A percentile compares a stretch with the other conserved stretches of the same genome.
These are phyloP conservation scores for Fusarium sp. DNA, from an alignment of 2,329 filamentous ascomycete species.

Conservation along the genomic window DNA sequence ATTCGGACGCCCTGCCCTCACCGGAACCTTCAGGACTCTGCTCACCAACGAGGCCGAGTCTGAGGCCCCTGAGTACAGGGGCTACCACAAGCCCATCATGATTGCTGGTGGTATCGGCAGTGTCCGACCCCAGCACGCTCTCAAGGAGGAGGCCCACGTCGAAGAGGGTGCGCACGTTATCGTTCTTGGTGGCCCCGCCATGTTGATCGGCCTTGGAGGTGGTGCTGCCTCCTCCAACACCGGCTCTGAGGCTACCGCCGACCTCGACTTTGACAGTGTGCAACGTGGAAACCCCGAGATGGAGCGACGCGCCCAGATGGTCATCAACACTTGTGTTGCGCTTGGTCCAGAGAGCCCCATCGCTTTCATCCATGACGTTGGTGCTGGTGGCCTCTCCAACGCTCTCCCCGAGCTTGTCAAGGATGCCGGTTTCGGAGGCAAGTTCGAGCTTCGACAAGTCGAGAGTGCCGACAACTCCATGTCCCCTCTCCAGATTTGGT, in stretches of 20 bases:
- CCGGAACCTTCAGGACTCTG: conserved; percentile 92
- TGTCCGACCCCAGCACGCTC: conserved; percentile 87
- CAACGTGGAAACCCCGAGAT: conserved; percentile 98
- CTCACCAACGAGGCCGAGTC: conserved; percentile 68
- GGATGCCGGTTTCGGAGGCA: conserved; percentile 89
- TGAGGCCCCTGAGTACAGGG: conserved; percentile 74
- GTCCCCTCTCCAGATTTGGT: conserved; percentile 95
- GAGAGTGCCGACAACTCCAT: conserved; percentile 91
- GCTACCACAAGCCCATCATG: conserved; percentile 99
- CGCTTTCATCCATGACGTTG: conserved; percentile 96
- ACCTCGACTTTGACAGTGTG: conserved; percentile 96
- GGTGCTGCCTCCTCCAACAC: conserved; percentile 93
- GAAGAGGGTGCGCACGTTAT: conserved; percentile 89
- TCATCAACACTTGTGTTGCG: conserved; percentile 92
- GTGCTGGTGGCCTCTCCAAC: conserved; percentile 81
- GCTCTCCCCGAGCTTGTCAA: conserved; percentile 85
- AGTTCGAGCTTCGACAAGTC: conserved; percentile 93
- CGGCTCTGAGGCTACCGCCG: conserved; percentile 87
- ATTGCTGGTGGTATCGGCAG: conserved; percentile 96
- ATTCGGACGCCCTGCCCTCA: conserved; percentile 89
- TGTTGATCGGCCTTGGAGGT: conserved; percentile 96
- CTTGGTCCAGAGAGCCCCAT: conserved; percentile 90
- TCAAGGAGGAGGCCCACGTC: conserved; percentile 84
- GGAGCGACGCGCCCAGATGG: conserved; percentile 94
- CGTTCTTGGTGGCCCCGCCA: conserved; percentile 93